These are phyloP conservation scores for Podospora anserina DNA, from an alignment of 495 filamentous ascomycete species.

Conservation along the genomic window DNA sequence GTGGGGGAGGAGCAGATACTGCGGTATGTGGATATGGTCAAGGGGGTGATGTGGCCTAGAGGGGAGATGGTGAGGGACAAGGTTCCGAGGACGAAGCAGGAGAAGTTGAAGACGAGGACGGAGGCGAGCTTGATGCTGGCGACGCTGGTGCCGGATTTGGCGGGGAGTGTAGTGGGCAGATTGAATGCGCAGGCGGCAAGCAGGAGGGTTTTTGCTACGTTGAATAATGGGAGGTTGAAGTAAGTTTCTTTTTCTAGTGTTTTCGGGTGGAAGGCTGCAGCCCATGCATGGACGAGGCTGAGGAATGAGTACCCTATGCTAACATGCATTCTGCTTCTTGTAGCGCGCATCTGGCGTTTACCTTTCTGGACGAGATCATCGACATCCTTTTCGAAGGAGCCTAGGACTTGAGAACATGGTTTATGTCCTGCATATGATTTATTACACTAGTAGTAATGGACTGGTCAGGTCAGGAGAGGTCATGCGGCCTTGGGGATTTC, in stretches of 20 bases:
- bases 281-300: not conserved
- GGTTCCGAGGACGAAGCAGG: slow-evolving; percentile 56
- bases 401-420: not conserved
- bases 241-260: slow-evolving; percentile 37
- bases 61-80: slow-evolving; percentile 54
- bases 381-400: slow-evolving; percentile 61
- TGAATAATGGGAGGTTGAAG: slow-evolving; percentile 77
- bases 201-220: slow-evolving; percentile 71
- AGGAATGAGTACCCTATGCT: not conserved
- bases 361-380: slow-evolving; percentile 74
- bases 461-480: not conserved
- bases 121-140: slow-evolving; percentile 80
- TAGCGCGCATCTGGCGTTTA: slow-evolving; percentile 75
- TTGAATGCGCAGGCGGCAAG: slow-evolving; percentile 82
- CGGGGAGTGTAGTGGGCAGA: slow-evolving; percentile 78
- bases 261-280: not conserved
- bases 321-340: not conserved
- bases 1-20: slow-evolving; percentile 75
- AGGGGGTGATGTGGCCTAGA: slow-evolving; percentile 72
- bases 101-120: slow-evolving; percentile 65
- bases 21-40: slow-evolving; percentile 66
- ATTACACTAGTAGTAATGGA: not conserved
- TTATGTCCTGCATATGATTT: not conserved
- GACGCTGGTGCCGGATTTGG: slow-evolving; percentile 76
- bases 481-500: not conserved